A percentile compares a stretch with the other conserved stretches of the same genome.
These are phyloP conservation scores for Gillenia trifoliata DNA, from an alignment of 306 rosid genomes.

Conservation along the genomic window DNA sequence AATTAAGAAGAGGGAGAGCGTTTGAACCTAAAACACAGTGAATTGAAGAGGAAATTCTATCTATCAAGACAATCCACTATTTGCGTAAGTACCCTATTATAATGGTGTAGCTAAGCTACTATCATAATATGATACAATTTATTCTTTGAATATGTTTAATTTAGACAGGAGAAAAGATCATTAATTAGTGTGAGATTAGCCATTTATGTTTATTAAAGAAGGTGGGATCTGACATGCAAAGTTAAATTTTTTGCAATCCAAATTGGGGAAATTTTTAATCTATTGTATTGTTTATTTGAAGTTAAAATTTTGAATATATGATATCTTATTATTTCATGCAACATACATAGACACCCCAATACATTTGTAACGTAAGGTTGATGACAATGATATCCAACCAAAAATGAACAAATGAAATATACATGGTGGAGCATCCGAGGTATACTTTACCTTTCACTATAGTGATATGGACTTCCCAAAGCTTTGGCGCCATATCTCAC, in stretches of 20 bases:
- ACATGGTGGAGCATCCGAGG: conserved; percentile 15
- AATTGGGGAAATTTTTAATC: neutral
- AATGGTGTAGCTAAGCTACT: neutral
- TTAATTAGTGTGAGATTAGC: neutral
- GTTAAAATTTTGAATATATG: too few species aligned
- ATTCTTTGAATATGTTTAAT: neutral
- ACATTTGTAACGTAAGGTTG: neutral
- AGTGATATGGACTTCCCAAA: too few species aligned
- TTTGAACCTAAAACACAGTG: neutral
- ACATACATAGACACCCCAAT: neutral
- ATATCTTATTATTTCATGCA: neutral
- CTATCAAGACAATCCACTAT: too few species aligned
- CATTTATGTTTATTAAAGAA: neutral
- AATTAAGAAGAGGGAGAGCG: too few species aligned
- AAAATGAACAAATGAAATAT: neutral
- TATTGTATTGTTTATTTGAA: neutral
- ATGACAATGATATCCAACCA: neutral
- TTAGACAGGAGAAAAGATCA: neutral
- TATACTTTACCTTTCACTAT: conserved; percentile 3
- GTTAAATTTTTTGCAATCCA: neutral
- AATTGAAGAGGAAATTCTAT: too few species aligned
- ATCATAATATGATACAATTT: neutral
- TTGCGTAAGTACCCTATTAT: too few species aligned
- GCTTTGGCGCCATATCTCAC: neutral
- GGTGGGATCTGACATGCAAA: neutral